Base-by-base conservation (phyloP, 441 rosid species). In the Pelargonium myrrhifolium region DNA sequence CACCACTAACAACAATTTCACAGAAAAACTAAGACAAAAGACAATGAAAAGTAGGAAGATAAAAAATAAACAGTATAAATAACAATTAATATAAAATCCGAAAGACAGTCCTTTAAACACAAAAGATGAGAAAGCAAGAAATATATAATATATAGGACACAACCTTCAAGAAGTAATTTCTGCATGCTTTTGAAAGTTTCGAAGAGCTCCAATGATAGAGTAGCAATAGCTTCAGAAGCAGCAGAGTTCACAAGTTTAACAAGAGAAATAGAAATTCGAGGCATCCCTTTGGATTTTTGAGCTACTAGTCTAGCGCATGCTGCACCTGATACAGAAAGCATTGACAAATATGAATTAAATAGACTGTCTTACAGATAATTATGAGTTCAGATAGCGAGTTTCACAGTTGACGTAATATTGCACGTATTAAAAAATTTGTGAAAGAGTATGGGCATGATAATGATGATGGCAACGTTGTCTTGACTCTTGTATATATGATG, bases 271-370 rank as follows among this genome's bases (percentile, higher is more conserved):
- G 79, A 69, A 63, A 92, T 77, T 3, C 86, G 75, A 62, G 98
- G 97, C 98, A 92, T 83, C 70, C 98, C 98, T 79, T 86, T 88
- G 2, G 90, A 79, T 79, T 88, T 90, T 73, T 92, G 98, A 67
- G 93, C 89, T 56, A 88, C 86, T 70, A 92, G 72, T 28, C 80
- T 81, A 8, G 92, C 93, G 71, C 6, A 64, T 43, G 70, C 72
- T 15, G 77, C 68, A 76, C 82, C 96, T 86, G 71, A 53, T 53
- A 53, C 59, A 53, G 21, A 53, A 31, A 53, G 10, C 10, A 53
- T 53, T 6, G 22, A 53, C 59, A 53, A 7, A 3, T 9, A 53
- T 53, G 59, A 20, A 6, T 4, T 53, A 53, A 15, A 53, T 53
- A 53, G 7, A 53, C 17, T 51, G 15, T 20, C 24, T 53, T 53